Evolutionary conservation across 257 asterid genomes (phyloP).

Genomic region (Verbena officinalis): DNA sequence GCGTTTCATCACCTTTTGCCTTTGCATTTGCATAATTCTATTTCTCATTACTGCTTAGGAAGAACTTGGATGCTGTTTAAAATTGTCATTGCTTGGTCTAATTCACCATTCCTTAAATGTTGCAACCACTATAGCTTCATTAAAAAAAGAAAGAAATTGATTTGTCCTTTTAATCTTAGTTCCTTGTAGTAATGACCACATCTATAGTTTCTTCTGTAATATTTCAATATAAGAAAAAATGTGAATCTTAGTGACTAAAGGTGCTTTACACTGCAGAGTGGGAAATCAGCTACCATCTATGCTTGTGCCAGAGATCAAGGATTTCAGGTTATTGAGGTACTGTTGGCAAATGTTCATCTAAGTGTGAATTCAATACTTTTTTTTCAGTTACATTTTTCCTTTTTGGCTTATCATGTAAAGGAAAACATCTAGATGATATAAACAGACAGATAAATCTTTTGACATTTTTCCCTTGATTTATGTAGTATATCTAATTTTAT

Average conservation of each 20-base stretch:
- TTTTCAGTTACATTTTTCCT: slow-evolving; percentile 10
- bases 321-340: slow-evolving; percentile 95
- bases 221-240: slow-evolving; percentile 9
- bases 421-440: background rate
- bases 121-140: slow-evolving; percentile 5
- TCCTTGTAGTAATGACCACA: slow-evolving; percentile 10
- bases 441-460: background rate
- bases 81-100: slow-evolving; percentile 10
- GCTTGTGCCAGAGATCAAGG: slow-evolving; percentile 98
- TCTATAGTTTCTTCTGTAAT: slow-evolving; percentile 8
- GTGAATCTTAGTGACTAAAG: slow-evolving; percentile 26
- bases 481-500: slow-evolving; percentile 10
- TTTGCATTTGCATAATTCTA: slow-evolving; percentile 15
- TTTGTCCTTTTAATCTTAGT: slow-evolving; percentile 10
- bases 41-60: slow-evolving; percentile 20
- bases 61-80: slow-evolving; percentile 16
- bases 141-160: background rate
- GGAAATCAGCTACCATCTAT: slow-evolving; percentile 97
- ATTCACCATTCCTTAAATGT: slow-evolving; percentile 18
- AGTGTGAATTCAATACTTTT: background rate
- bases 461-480: slow-evolving; percentile 17
- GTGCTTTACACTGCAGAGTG: slow-evolving; percentile 62
- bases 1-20: slow-evolving; percentile 21
- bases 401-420: background rate
- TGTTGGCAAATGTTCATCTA: slow-evolving; percentile 14